phyloP scores from a whole-genome alignment of 2,329 filamentous ascomycete genomes.

The Ceratocystis eucalypticola region DNA sequence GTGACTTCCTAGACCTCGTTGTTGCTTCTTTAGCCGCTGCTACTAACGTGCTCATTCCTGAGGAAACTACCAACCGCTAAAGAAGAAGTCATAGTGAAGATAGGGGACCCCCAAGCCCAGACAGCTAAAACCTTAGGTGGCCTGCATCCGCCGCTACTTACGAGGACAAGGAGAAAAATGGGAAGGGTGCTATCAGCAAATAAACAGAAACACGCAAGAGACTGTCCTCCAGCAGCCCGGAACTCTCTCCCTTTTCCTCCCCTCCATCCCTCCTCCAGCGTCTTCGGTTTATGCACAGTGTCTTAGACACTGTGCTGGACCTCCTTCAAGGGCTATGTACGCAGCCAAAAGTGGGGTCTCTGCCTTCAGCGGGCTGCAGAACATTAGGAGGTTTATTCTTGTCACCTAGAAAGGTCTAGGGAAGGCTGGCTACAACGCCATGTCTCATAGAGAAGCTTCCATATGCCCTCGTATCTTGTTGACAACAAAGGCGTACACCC shows the following conservation, averaged over 20 bases:
- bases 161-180: neutral
- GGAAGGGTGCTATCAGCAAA: neutral
- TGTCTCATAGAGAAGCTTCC: neutral
- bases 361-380: neutral
- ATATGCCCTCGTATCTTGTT: neutral
- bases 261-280: neutral
- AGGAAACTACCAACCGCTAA: neutral
- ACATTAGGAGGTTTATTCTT: neutral
- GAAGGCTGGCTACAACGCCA: neutral
- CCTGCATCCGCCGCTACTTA: neutral
- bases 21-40: neutral
- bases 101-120: neutral
- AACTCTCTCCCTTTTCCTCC: neutral
- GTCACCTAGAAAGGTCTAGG: neutral
- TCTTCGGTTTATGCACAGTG: neutral
- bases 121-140: neutral
- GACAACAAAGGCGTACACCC: neutral
- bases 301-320: neutral
- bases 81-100: neutral
- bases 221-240: too few species aligned
- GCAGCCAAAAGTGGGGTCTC: neutral
- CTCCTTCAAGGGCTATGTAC: neutral
- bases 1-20: neutral
- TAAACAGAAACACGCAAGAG: neutral
- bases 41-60: neutral